These are phyloP conservation scores for Cinnamomum micranthum DNA, from an alignment of 164 flowering plant genomes.

Conservation along the genomic window DNA sequence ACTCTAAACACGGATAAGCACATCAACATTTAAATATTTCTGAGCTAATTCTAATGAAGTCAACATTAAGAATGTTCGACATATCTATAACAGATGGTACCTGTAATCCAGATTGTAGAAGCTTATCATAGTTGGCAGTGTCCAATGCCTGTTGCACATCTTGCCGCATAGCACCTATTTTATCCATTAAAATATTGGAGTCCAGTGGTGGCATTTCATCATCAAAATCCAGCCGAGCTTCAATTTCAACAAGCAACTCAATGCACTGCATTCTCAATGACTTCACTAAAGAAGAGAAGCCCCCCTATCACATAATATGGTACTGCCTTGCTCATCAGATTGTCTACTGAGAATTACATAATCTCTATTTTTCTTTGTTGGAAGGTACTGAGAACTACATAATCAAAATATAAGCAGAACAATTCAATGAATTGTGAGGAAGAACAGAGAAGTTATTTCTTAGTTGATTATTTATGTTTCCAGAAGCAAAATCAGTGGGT, in stretches of 20 bases:
- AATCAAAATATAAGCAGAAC: conserved; percentile 8
- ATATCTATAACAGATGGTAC: conserved; percentile 26
- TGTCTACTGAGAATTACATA: background rate
- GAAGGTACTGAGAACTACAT: background rate
- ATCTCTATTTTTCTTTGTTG: too few relatives aligned
- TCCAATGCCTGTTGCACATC: conserved; percentile 74
- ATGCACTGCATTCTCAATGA: conserved; percentile 72
- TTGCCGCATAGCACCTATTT: conserved; percentile 49
- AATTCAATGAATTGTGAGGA: background rate
- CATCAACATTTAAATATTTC: background rate
- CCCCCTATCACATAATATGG: conserved; percentile 55
- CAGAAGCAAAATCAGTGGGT: background rate
- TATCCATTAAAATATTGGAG: conserved; percentile 34
- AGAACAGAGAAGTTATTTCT: background rate
- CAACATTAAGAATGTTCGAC: background rate
- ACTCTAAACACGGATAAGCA: background rate
- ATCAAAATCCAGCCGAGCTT: conserved; percentile 96
- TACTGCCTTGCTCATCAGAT: conserved; percentile 1
- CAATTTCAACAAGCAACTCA: conserved; percentile 88
- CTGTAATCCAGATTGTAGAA: conserved; percentile 91
- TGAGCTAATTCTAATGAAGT: background rate
- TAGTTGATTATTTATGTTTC: background rate
- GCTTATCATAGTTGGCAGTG: conserved; percentile 84
- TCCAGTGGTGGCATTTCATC: conserved; percentile 98
- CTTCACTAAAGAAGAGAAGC: conserved; percentile 79